Conservation (phyloP, 352 stramenopile genomes). For the Phytophthora pinifolia region DNA sequence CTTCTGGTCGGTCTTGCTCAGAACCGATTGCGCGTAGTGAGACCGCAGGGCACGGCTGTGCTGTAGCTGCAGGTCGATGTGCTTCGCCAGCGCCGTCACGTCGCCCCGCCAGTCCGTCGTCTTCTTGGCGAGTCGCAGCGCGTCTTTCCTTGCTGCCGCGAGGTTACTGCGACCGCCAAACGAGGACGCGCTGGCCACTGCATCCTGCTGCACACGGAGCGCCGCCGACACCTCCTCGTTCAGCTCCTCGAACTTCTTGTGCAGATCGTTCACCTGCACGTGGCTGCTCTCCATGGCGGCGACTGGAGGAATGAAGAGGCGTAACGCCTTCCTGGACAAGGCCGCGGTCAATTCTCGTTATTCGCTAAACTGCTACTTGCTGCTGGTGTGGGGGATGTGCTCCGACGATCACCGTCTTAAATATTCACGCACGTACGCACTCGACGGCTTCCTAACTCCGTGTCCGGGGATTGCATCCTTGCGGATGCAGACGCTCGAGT, state of each 20-base stretch:
- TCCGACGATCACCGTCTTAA: slow-evolving; percentile 33
- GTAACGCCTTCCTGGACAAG: slow-evolving; percentile 1
- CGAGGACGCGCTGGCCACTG: slow-evolving; percentile 26
- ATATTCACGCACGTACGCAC: slow-evolving; percentile 45
- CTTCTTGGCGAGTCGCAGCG: slow-evolving; percentile 49
- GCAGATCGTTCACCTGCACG: slow-evolving; percentile 59
- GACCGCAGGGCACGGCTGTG: slow-evolving; percentile 61
- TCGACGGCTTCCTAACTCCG: slow-evolving; percentile 30
- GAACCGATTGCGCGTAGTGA: slow-evolving; percentile 54
- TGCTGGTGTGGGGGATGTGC: slow-evolving; percentile 23
- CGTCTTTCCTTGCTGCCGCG: slow-evolving; percentile 39
- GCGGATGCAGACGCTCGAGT: slow-evolving; percentile 1
- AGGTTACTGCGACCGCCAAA: slow-evolving; percentile 15
- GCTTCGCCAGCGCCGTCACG: slow-evolving; percentile 64
- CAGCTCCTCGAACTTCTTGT: slow-evolving; percentile 72
- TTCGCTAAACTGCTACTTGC: slow-evolving; percentile 37
- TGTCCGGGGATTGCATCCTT: slow-evolving; percentile 21
- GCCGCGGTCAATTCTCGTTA: slow-evolving; percentile 24
- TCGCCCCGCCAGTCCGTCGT: slow-evolving; percentile 74
- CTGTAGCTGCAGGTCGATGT: slow-evolving; percentile 75
- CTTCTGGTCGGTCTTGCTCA: slow-evolving; percentile 43
- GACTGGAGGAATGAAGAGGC: slow-evolving; percentile 16
- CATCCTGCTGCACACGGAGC: slow-evolving; percentile 56
- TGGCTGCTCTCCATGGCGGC: slow-evolving; percentile 43
- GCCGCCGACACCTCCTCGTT: slow-evolving; percentile 69